Base-by-base conservation (phyloP, 1,139 yeast species). In the Sugiyamaella castrensis region DNA sequence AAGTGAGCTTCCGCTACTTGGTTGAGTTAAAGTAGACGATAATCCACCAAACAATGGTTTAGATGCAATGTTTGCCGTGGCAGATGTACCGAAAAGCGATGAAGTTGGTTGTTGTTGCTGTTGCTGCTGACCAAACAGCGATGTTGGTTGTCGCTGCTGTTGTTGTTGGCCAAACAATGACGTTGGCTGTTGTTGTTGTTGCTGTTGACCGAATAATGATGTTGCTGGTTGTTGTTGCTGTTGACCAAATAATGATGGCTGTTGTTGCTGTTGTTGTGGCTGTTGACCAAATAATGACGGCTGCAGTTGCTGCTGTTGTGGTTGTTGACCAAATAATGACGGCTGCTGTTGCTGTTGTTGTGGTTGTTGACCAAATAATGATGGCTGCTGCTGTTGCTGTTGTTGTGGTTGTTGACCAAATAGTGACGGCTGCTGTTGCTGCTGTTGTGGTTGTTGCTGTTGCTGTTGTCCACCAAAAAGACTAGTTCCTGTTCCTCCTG, bases 1-100 rank as follows among this genome's bases (percentile, higher is more conserved):
- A 9, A 63, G 50, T 1, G 67, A 67, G 10, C 63, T 61, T 9
- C 54, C 50, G 24, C 53, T 44, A 33, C 32, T 48, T 15, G 51
- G 26, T 15, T 46, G 40, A 27, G 52, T 38, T 13, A 50, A 34
- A 30, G 46, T 48, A 40, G 43, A 46, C 5, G 41, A n/a, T 24
- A 47, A 38, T 13, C 53, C 51, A 30, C 50, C 50, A 43, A 47
- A 47, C 13, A 36, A 15, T 16, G 43, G 42, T 9, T 38, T 38
- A 9, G 37, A 33, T 15, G 40, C 43, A 13, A 43, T 24, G 11
- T 33, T 33, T 9, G 43, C 34, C 8, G 35, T n/a, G 12, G 37
- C 34, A 26, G 41, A 37, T 16, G 43, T n/a, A 8, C 52, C 49
- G 28, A 43, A 43, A 33, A 37, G 41, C 10, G 38, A 28, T 15